Evolutionary conservation across 306 rosid genomes (phyloP), one percentile per base, ranked within the genome.

Genomic region (Boehmeria nivea): DNA sequence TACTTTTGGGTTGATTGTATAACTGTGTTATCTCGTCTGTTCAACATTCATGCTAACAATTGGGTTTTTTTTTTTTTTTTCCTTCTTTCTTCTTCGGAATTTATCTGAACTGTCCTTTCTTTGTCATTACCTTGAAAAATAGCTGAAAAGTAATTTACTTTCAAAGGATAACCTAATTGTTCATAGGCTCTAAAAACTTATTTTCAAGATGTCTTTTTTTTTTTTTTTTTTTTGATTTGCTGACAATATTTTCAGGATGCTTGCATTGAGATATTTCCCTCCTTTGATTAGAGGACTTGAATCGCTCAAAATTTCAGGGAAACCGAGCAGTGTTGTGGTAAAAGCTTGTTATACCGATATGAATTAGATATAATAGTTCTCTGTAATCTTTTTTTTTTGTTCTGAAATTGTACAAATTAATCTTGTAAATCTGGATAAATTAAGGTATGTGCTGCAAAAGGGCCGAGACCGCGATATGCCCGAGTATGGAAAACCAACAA

Each of bases 401-500:
- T n/a, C n/a, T n/a, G n/a, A n/a, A n/a, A n/a, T n/a, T 39, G 45
- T 40, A 14, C 46, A 53, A 24, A 17, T 42, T 31, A 31, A 31
- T 10, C 36, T 31, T 31, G 19, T 8, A 45, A 39, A 55, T 51
- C 43, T 70, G 54, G 21, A 40, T 8, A n/a, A 49, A 3, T 19
- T 10, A 59, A 91, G 99, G 89, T 82, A 26, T 87, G 95, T 66
- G 93, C 81, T 51, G 82, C 85, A 48, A 91, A 82, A 70, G 99
- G 96, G 68, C 95, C 95, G 48, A 88, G 89, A 59, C 99, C 93
- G 45, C 81, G 95, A 60, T 87, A 80, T 76, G 85, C 96, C 12
- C 75, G 96, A 40, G 99, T 91, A 9, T 87, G 99, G 99, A 91
- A 91, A 83, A 65, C 89, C 60, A 51, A 55, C 48, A 82, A 37